Conservation (phyloP, 1,284 basidiomycete species). For the Coniophora puteana region DNA sequence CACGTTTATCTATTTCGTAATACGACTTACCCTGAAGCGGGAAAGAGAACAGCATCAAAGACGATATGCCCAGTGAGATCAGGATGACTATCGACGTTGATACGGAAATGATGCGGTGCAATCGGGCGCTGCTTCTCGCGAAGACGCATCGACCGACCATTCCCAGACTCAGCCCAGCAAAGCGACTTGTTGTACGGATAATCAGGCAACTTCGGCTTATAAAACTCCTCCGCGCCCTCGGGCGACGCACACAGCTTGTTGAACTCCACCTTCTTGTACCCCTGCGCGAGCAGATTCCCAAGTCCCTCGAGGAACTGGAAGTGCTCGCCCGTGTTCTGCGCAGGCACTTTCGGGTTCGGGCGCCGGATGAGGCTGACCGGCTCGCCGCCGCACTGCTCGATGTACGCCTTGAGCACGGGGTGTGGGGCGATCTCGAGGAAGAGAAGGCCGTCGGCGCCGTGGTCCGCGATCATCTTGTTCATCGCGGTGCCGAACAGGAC, state of each 20-base stretch:
- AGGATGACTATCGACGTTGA: conserved; percentile 22
- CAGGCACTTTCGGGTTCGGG: conserved; percentile 22
- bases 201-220: conserved; percentile 10
- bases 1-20: not conserved
- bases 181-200: conserved; percentile 12
- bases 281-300: conserved; percentile 19
- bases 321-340: conserved; percentile 26
- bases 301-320: conserved; percentile 26
- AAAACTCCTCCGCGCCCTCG: conserved; percentile 11
- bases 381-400: conserved; percentile 28
- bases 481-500: conserved; percentile 28
- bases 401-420: conserved; percentile 25
- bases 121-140: conserved; percentile 19
- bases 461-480: conserved; percentile 25
- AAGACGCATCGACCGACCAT: conserved; percentile 17
- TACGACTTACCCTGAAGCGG: conserved; percentile 23
- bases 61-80: conserved; percentile 25
- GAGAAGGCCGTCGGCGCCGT: conserved; percentile 20
- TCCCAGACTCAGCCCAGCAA: conserved; percentile 21
- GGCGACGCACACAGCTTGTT: conserved; percentile 18
- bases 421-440: conserved; percentile 28
- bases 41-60: conserved; percentile 25
- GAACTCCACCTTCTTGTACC: conserved; percentile 24
- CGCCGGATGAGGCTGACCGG: conserved; percentile 24
- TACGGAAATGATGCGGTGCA: conserved; percentile 19